A percentile compares a stretch with the other conserved stretches of the same genome.
phyloP scores from a whole-genome alignment of 345 rosid species.

The Sonneratia alba region DNA sequence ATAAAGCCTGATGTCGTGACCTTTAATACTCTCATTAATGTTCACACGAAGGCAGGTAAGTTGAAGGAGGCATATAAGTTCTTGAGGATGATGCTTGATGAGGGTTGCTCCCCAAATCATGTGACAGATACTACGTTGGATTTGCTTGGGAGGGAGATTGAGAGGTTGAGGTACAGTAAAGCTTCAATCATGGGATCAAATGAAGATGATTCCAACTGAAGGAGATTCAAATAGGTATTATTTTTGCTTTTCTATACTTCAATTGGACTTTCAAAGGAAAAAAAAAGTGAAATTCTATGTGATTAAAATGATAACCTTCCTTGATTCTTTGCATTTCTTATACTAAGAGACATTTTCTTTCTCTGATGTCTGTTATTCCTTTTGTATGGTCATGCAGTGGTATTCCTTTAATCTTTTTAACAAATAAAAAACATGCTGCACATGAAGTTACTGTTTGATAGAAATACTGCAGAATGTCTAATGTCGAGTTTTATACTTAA shows the following conservation, averaged over 20 bases:
- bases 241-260: background rate
- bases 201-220: background rate
- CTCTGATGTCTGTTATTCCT: background rate
- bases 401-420: background rate
- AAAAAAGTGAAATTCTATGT: background rate
- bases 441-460: background rate
- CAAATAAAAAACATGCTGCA: background rate
- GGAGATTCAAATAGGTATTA: background rate
- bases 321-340: background rate
- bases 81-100: constrained; percentile 67
- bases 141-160: constrained; percentile 72
- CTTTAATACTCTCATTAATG: constrained; percentile 74
- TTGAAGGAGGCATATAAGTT: constrained; percentile 69
- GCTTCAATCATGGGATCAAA: constrained; percentile 45
- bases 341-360: background rate
- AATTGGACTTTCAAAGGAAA: background rate
- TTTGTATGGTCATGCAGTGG: background rate
- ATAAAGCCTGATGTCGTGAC: constrained; percentile 75
- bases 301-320: background rate
- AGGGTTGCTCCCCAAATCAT: constrained; percentile 66
- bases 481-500: background rate
- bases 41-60: constrained; percentile 69
- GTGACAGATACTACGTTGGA: constrained; percentile 79
- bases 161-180: constrained; percentile 49
- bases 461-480: background rate